These are phyloP conservation scores for Globisporangium recalcitrans DNA, from an alignment of 352 stramenopile species.

Conservation along the genomic window DNA sequence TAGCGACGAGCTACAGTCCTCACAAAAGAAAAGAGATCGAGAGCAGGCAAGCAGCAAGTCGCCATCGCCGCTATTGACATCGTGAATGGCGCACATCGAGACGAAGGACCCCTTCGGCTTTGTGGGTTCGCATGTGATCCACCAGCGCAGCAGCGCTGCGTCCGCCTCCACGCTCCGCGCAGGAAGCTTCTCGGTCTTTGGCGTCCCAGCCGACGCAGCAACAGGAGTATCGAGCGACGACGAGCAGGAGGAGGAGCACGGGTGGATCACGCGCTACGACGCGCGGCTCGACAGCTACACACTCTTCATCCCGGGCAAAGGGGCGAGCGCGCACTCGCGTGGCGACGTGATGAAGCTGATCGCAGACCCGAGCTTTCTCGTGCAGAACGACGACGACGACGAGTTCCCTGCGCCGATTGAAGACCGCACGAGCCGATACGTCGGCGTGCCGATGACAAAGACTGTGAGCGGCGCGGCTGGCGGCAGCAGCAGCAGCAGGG, in stretches of 20 bases:
- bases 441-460: constrained; percentile 35
- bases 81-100: constrained; percentile 24
- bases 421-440: constrained; percentile 46
- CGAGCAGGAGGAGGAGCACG: constrained; percentile 30
- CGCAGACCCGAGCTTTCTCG: constrained; percentile 43
- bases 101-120: constrained; percentile 62
- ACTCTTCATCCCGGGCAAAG: constrained; percentile 47
- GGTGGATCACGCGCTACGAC: constrained; percentile 73
- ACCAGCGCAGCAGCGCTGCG: constrained; percentile 6
- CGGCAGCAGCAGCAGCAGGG: background rate
- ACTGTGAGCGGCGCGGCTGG: background rate
- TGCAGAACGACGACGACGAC: constrained; percentile 41
- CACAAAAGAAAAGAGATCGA: background rate
- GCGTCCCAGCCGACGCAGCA: background rate
- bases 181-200: background rate
- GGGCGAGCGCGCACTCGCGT: constrained; percentile 30
- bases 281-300: constrained; percentile 54
- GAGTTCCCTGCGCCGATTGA: constrained; percentile 44
- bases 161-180: background rate
- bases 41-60: background rate
- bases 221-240: background rate
- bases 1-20: no score
- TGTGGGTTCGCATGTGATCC: constrained; percentile 56
- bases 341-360: constrained; percentile 64
- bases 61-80: background rate